A percentile compares a stretch with the other conserved stretches of the same genome.
Conservation (phyloP, 495 filamentous ascomycete genomes). For the Xylaria longipes region DNA sequence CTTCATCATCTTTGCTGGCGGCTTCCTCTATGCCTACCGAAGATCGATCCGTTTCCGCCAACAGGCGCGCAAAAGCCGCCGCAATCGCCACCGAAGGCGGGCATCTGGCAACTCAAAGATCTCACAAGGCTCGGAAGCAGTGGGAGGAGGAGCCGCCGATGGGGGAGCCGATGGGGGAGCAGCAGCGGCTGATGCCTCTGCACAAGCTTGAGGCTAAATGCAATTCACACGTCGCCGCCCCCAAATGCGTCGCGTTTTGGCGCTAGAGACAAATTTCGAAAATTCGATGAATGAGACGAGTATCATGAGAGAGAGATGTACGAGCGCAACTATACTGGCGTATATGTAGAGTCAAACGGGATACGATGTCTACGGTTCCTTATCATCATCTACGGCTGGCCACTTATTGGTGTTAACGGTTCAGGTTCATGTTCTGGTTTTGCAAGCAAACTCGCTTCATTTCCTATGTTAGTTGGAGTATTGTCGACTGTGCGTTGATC, state of each 20-base stretch:
- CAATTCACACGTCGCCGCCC: not conserved
- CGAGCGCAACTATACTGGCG: not conserved
- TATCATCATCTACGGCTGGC: not conserved
- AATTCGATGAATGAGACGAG: not conserved
- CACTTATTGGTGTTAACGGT: constrained; percentile 5
- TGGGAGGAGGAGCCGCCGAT: not conserved
- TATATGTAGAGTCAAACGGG: not conserved
- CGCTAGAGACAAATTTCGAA: not conserved
- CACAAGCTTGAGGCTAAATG: not conserved
- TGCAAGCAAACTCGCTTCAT: not conserved
- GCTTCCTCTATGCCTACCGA: constrained; percentile 21
- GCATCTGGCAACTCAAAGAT: constrained; percentile 19
- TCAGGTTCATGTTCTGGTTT: not conserved
- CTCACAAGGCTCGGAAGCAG: constrained; percentile 19
- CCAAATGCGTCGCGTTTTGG: not conserved
- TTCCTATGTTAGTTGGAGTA: not conserved
- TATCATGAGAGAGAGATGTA: not conserved
- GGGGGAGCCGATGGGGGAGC: constrained; percentile 3
- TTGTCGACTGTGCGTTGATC: not conserved
- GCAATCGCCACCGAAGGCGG: constrained; percentile 15
- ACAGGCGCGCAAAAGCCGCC: constrained; percentile 17
- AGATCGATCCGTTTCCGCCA: constrained; percentile 21
- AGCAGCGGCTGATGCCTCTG: not conserved
- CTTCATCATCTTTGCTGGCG: constrained; percentile 18
- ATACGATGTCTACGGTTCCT: not conserved